These are phyloP conservation scores for Cardamine resedifolia DNA, from an alignment of 345 rosid genomes.

Conservation along the genomic window DNA sequence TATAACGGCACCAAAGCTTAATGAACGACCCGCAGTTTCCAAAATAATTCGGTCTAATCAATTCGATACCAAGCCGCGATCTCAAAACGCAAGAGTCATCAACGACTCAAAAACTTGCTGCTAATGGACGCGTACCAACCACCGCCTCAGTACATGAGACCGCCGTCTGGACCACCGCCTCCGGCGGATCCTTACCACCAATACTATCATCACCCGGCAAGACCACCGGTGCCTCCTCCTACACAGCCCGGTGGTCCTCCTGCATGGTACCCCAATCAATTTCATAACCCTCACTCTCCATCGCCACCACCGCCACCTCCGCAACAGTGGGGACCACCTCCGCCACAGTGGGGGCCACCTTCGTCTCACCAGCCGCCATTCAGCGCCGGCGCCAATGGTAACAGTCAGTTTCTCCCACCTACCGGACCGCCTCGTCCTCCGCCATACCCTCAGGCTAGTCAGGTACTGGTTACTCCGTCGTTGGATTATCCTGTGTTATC, in stretches of 20 bases:
- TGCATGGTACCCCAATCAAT: constrained; percentile 58
- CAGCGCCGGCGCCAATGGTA: constrained; percentile 39
- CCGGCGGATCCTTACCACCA: constrained; percentile 49
- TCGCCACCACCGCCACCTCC: constrained; percentile 60
- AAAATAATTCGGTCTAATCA: constrained; percentile 1
- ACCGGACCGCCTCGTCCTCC: constrained; percentile 43
- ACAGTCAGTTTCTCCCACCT: constrained; percentile 48
- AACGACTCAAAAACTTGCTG: neutral
- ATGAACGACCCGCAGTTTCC: constrained; percentile 13
- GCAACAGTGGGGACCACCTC: neutral
- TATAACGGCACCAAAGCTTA: neutral
- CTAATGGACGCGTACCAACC: constrained; percentile 63
- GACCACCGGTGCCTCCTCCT: constrained; percentile 45
- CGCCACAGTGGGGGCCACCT: constrained; percentile 50
- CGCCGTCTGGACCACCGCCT: constrained; percentile 46
- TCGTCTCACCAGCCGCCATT: constrained; percentile 46
- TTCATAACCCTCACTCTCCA: constrained; percentile 51
- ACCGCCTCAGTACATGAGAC: constrained; percentile 49
- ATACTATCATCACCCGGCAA: constrained; percentile 32
- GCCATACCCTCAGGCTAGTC: constrained; percentile 45
- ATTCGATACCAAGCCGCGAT: neutral
- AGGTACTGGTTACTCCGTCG: constrained; percentile 39
- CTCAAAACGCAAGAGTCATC: constrained; percentile 9
- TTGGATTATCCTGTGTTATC: neutral
- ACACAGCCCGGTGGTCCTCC: constrained; percentile 29